These are phyloP conservation scores for Saraca asoca DNA, from an alignment of 331 rosid genomes.

Conservation along the genomic window DNA sequence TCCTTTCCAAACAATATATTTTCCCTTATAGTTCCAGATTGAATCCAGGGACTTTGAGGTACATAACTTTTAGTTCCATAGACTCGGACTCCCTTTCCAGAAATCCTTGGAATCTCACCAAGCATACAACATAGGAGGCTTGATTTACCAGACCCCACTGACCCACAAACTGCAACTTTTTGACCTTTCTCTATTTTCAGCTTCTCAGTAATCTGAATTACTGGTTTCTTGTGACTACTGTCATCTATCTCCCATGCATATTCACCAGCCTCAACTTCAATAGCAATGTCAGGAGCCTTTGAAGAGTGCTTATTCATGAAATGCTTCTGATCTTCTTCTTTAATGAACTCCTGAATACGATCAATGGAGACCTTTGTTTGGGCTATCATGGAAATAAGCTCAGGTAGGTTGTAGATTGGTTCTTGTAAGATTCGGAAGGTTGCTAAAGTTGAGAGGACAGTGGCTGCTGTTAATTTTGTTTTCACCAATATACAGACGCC, in stretches of 20 bases:
- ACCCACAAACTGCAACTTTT: slow-evolving; percentile 86
- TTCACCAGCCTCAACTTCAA: slow-evolving; percentile 66
- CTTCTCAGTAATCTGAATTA: slow-evolving; percentile 52
- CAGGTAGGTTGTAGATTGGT: slow-evolving; percentile 94
- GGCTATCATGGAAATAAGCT: slow-evolving; percentile 87
- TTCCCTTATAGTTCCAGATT: slow-evolving; percentile 85
- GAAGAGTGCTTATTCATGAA: slow-evolving; percentile 36
- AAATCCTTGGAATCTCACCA: slow-evolving; percentile 76
- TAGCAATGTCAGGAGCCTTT: slow-evolving; percentile 42
- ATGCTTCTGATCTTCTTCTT: slow-evolving; percentile 63
- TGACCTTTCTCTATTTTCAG: slow-evolving; percentile 58
- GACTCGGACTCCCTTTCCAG: slow-evolving; percentile 57
- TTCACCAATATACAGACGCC: slow-evolving; percentile 67
- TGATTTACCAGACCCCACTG: slow-evolving; percentile 93
- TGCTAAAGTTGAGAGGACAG: slow-evolving; percentile 82
- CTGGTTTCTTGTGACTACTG: slow-evolving; percentile 53
- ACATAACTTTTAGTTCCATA: slow-evolving; percentile 74
- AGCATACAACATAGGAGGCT: slow-evolving; percentile 74
- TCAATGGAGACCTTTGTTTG: slow-evolving; percentile 85
- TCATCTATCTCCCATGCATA: slow-evolving; percentile 70
- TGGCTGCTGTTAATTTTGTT: slow-evolving; percentile 70
- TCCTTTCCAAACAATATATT: slow-evolving; percentile 79
- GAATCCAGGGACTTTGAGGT: slow-evolving; percentile 96
- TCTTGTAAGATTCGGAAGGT: slow-evolving; percentile 86
- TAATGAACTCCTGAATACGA: slow-evolving; percentile 66